Base-by-base conservation (phyloP, 768 basidiomycete genomes). In the Tremella fuciformis region DNA sequence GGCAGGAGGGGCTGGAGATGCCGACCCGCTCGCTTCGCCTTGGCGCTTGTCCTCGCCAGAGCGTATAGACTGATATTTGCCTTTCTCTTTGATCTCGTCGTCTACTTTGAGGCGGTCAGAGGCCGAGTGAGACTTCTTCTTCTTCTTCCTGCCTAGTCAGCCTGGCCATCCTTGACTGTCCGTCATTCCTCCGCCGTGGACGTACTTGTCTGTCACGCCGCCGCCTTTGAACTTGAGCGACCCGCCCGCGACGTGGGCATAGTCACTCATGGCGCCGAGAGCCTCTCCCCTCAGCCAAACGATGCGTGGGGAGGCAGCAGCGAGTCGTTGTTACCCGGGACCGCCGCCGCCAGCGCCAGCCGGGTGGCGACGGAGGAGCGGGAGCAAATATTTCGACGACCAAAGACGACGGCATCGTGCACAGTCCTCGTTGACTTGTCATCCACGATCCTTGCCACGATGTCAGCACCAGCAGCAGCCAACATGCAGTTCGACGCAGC, bases 151-250 rank as follows among this genome's bases (percentile, higher is more conserved):
- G 29, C 19, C 21, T 2, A 39, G 34, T n/a, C 29, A 51, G 42
- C 22, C n/a, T 13, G n/a, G 48, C 44, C 7, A 37, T 34, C 16
- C n/a, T 46, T 24, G 3, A 25, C 25, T 7, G n/a, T 47, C 22
- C 8, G 8, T 15, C 42, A 18, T 2, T 3, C 46, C 21, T 13
- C 15, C n/a, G 13, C 16, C 24, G 46, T 26, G 15, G 13, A 64
- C 75, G 60, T 53, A 77, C 76, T 76, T 76, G 8, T 70, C 69
- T 18, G 29, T 34, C 29, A 4, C 29, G 11, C 60, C 64, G n/a
- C 63, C 65, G 25, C 76, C 76, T 48, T 77, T 77, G 61, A 77
- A 68, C 59, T 74, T 75, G 18, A 77, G 60, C n/a, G 69, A 66
- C 8, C 76, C 76, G 13, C 76, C 76, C 19, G 76, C 70, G 9